Percentiles rank a stretch among this genome's conserved stretches.
Conservation (phyloP, 2,329 filamentous ascomycete species). For the Rhynchosporium secalis region DNA sequence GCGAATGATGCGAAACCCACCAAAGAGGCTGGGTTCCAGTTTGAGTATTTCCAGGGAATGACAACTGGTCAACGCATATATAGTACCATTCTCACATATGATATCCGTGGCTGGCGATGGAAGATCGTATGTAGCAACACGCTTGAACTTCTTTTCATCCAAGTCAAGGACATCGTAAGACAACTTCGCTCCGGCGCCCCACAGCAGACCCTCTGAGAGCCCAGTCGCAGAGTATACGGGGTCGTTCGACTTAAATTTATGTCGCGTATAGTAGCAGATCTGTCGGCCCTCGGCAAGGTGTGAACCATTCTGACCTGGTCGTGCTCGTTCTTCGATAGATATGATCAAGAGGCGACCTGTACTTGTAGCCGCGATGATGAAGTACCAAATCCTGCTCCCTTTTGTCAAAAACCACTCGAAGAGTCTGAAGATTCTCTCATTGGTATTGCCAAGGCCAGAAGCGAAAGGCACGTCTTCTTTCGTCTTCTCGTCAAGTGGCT, state of each 20-base stretch:
- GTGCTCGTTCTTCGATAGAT: slow-evolving; percentile 43
- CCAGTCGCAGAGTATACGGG: slow-evolving; percentile 59
- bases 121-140: slow-evolving; percentile 49
- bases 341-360: slow-evolving; percentile 58
- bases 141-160: slow-evolving; percentile 51
- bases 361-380: slow-evolving; percentile 60
- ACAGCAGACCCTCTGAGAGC: slow-evolving; percentile 56
- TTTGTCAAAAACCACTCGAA: slow-evolving; percentile 63
- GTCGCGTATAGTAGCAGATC: slow-evolving; percentile 56
- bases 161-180: slow-evolving; percentile 57
- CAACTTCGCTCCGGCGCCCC: slow-evolving; percentile 54
- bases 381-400: slow-evolving; percentile 58
- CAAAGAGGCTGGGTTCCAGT: slow-evolving; percentile 31
- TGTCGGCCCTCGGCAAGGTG: slow-evolving; percentile 1
- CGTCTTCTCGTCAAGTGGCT: slow-evolving; percentile 45
- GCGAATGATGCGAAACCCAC: slow-evolving; percentile 32
- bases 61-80: slow-evolving; percentile 51
- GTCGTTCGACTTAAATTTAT: slow-evolving; percentile 47
- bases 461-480: slow-evolving; percentile 50
- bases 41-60: slow-evolving; percentile 60
- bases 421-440: slow-evolving; percentile 61
- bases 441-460: slow-evolving; percentile 54
- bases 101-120: slow-evolving; percentile 55
- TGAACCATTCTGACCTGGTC: slow-evolving; percentile 15
- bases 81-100: slow-evolving; percentile 49